Percentiles rank a stretch among this genome's conserved stretches.
Conservation (phyloP, 1,139 yeast species). For the Entelexis paramagnoliae region DNA sequence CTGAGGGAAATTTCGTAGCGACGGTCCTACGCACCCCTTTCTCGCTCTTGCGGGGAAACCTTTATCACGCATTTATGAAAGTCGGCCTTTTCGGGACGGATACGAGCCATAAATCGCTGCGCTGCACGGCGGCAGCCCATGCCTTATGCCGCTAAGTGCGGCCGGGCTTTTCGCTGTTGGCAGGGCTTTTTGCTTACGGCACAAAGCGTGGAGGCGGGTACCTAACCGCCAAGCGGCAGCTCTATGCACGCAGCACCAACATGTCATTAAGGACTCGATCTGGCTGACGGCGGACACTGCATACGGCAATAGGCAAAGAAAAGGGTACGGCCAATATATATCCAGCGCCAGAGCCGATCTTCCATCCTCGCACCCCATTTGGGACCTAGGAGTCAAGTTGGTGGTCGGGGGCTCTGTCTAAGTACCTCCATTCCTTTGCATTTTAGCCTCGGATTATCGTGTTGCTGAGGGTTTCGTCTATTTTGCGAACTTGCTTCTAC, state of each 20-base stretch:
- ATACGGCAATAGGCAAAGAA: constrained; percentile 6
- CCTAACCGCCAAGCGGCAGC: background rate
- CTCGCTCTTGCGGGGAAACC: background rate
- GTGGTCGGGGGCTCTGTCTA: background rate
- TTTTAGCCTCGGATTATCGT: background rate
- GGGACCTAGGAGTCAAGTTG: constrained; percentile 1
- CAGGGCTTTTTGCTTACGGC: constrained; percentile 4
- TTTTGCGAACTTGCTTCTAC: background rate
- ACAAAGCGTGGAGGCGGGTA: background rate
- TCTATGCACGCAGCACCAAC: background rate
- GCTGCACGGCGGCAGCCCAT: too few relatives aligned
- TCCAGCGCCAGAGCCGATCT: background rate
- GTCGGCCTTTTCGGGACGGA: background rate
- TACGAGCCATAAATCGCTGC: too few relatives aligned
- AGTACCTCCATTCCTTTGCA: background rate
- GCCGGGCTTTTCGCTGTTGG: background rate
- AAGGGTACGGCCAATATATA: constrained; percentile 4
- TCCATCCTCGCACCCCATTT: background rate
- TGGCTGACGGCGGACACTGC: constrained; percentile 3
- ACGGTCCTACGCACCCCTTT: background rate
- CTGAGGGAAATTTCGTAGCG: background rate
- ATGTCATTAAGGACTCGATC: constrained; percentile 2
- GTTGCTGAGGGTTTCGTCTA: background rate
- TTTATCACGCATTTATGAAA: too few relatives aligned
- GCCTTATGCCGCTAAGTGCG: background rate